Base-by-base conservation (phyloP, 1,139 yeast genomes). In the Kodamaea arcana region DNA sequence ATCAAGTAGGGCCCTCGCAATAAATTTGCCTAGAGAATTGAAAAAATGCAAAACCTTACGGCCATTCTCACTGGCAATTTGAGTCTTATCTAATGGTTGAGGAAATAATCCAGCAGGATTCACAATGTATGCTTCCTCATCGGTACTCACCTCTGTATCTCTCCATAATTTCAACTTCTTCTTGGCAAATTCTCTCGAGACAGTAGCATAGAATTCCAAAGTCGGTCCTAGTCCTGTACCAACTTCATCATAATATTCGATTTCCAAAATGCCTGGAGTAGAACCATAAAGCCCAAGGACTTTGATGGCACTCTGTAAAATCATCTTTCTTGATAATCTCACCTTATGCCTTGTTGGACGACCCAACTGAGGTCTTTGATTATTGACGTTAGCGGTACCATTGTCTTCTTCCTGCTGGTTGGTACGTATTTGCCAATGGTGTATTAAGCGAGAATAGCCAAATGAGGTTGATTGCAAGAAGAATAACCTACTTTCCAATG, bases 141-240 rank as follows among this genome's bases (percentile, higher is more conserved):
- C 56, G 4, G 49, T 35, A 4, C 41, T 39, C 10, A 52, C 56
- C 12, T 62, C 67, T 9, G 39, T 31, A 31, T 68, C 66, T 46
- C 95, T 72, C 98, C 98, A 92, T 60, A 92, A 63, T 13, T 59
- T 60, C 37, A 82, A 59, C 33, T 69, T 70, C 37, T 69, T 72
- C 42, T 64, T 70, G 1, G 83, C 66, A 52, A 85, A 87, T 42
- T 83, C 92, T 42, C 68, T 77, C 0, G 97, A 87, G 4, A 86
- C 92, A 11, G 73, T 66, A 0, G 97, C 79, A 53, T 87, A 92
- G 52, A 92, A 92, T 56, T 92, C 98, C 42, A 90, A 67, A 0
- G 98, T 92, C 2, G 98, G 98, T 0, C 98, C 98, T 33, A 88
- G 62, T 0, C 98, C 98, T 1, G 96, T 83, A 10, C 98, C 98